phyloP scores from a whole-genome alignment of 2,329 filamentous ascomycete genomes.

The Tricladium varicosporioides region DNA sequence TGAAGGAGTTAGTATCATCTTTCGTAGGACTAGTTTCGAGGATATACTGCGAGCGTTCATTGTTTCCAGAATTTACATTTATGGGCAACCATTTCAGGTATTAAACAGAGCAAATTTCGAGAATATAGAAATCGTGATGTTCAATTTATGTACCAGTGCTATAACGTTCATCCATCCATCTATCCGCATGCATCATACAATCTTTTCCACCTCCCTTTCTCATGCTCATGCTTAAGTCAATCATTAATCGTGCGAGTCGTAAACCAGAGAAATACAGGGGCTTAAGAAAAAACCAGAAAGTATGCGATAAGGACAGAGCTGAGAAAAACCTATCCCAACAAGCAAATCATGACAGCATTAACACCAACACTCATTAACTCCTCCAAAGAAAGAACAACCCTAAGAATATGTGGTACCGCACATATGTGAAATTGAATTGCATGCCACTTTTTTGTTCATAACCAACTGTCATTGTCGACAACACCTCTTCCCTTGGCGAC shows the following conservation, averaged over 20 bases:
- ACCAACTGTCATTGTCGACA: conserved; percentile 23
- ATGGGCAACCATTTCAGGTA: too few relatives aligned
- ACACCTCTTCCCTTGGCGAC: conserved; percentile 11
- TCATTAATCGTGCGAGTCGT: not conserved
- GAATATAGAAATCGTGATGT: conserved; percentile 5
- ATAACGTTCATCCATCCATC: not conserved
- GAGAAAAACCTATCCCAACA: not conserved
- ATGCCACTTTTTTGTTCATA: conserved; percentile 12
- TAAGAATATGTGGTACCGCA: not conserved
- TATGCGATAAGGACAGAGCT: not conserved
- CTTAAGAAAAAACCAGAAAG: not conserved
- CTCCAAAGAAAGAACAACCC: not conserved
- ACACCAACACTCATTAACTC: not conserved
- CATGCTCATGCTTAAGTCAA: not conserved
- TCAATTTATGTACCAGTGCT: conserved; percentile 12
- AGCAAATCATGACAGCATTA: not conserved
- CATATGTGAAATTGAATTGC: not conserved
- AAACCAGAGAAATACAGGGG: not conserved
- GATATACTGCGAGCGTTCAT: too few relatives aligned
- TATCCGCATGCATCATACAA: conserved; percentile 1
- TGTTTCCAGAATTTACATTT: too few relatives aligned
- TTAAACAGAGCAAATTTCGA: not conserved
- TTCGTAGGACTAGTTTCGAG: too few relatives aligned
- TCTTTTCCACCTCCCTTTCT: not conserved
- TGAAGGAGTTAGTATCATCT: too few relatives aligned